These are phyloP conservation scores for Saccharum hybrid DNA, from an alignment of 202 grass and related monocot species.

Conservation along the genomic window DNA sequence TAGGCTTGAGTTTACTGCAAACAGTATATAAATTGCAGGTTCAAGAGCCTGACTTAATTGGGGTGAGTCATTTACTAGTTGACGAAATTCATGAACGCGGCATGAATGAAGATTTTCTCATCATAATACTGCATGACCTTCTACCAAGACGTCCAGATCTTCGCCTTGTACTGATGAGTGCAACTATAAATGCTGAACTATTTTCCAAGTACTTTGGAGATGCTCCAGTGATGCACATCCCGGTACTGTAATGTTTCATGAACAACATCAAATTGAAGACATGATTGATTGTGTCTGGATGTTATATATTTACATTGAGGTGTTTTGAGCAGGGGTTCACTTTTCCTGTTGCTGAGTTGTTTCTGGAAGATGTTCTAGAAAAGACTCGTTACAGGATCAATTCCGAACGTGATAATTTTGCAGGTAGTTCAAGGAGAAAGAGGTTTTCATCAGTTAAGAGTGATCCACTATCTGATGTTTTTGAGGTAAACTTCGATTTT, in stretches of 20 bases:
- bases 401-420: constrained; percentile 72
- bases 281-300: constrained; percentile 29
- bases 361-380: constrained; percentile 89
- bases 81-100: constrained; percentile 99
- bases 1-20: constrained; percentile 22
- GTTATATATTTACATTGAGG: constrained; percentile 27
- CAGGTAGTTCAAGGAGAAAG: constrained; percentile 85
- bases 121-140: constrained; percentile 95
- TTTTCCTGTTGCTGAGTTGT: constrained; percentile 83
- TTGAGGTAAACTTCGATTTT: constrained; percentile 62
- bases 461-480: constrained; percentile 83
- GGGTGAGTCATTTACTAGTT: constrained; percentile 88
- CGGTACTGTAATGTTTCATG: constrained; percentile 57
- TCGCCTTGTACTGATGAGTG: constrained; percentile 94
- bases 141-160: constrained; percentile 79
- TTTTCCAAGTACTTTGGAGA: constrained; percentile 95
- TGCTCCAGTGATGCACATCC: constrained; percentile 90
- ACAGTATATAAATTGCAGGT: constrained; percentile 63
- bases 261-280: constrained; percentile 26
- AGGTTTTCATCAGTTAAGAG: constrained; percentile 58
- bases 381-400: constrained; percentile 81
- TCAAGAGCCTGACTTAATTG: constrained; percentile 81
- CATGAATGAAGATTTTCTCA: constrained; percentile 99
- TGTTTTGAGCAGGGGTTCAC: constrained; percentile 77
- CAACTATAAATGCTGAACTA: constrained; percentile 93